A percentile compares a stretch with the other conserved stretches of the same genome.
phyloP scores from a whole-genome alignment of 163 green algal species.

The Chloromonas sp. region DNA sequence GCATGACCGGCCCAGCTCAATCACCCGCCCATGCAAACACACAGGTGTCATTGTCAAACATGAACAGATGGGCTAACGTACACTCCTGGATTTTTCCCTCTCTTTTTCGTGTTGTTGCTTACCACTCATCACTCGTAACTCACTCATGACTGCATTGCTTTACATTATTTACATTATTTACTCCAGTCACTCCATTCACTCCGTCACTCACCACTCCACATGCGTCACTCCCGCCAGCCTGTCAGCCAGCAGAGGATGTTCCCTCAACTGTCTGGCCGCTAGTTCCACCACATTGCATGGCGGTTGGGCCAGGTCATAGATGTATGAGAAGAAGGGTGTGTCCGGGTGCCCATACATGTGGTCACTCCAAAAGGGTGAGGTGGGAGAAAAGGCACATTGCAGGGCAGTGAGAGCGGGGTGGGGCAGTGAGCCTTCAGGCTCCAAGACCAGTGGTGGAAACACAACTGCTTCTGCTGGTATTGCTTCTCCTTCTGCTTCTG shows the following conservation, averaged over 20 bases:
- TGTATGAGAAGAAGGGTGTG: slow-evolving; percentile 13
- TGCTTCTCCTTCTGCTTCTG: no score
- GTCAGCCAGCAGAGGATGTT: background rate
- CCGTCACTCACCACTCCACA: background rate
- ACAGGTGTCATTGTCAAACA: no score
- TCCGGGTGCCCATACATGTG: slow-evolving; percentile 1
- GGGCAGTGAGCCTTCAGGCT: background rate
- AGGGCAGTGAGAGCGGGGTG: background rate
- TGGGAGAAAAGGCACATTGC: slow-evolving; percentile 6
- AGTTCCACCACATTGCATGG: slow-evolving; percentile 10
- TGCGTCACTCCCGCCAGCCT: background rate
- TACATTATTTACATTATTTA: no score
- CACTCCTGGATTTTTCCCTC: background rate
- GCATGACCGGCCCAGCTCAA: no score
- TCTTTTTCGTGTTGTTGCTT: background rate
- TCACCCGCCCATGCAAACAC: no score
- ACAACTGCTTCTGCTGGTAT: background rate
- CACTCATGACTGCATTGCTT: background rate
- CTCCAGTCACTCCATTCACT: background rate
- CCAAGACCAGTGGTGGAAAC: background rate
- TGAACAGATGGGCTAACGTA: background rate
- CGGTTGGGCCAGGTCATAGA: background rate
- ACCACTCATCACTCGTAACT: background rate
- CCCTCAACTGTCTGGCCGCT: background rate
- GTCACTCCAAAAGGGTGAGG: slow-evolving; percentile 11